A percentile compares a stretch with the other conserved stretches of the same genome.
Conservation (phyloP, 2,329 filamentous ascomycete genomes). For the Botryosphaeria agaves region DNA sequence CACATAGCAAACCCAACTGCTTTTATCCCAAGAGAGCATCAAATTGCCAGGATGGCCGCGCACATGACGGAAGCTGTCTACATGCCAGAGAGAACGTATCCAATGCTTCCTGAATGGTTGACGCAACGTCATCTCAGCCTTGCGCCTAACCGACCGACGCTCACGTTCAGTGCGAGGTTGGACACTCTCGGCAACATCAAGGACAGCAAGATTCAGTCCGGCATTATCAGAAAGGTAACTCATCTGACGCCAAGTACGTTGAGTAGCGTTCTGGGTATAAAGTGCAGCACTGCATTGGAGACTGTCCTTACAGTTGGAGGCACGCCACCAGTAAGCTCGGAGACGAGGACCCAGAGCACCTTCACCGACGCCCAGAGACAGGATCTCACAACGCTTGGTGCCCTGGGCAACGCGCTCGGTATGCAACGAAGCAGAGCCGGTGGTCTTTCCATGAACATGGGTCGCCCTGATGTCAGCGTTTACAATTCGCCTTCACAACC, state of each 20-base stretch:
- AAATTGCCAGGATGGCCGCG: slow-evolving; percentile 42
- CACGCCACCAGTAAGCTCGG: slow-evolving; percentile 8
- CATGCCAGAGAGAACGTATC: slow-evolving; percentile 36
- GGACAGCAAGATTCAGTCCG: slow-evolving; percentile 35
- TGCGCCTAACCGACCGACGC: slow-evolving; percentile 31
- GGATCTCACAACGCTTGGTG: slow-evolving; percentile 17
- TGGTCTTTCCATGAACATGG: slow-evolving; percentile 16
- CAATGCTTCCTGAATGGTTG: slow-evolving; percentile 36
- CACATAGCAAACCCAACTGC: slow-evolving; percentile 69
- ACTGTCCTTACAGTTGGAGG: slow-evolving; percentile 16
- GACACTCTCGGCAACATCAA: slow-evolving; percentile 32
- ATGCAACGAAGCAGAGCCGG: slow-evolving; percentile 17
- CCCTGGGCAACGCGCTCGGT: slow-evolving; percentile 16
- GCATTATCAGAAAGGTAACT: slow-evolving; percentile 36
- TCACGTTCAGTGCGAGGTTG: slow-evolving; percentile 43
- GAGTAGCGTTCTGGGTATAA: slow-evolving; percentile 3
- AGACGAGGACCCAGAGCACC: slow-evolving; percentile 1
- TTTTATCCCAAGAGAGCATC: slow-evolving; percentile 41
- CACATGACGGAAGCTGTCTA: slow-evolving; percentile 38
- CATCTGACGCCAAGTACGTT: slow-evolving; percentile 30
- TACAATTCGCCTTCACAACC: slow-evolving; percentile 13
- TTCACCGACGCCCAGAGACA: slow-evolving; percentile 11
- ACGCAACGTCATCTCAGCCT: slow-evolving; percentile 37
- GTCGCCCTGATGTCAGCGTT: slow-evolving; percentile 15
- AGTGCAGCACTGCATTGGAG: slow-evolving; percentile 1